These are phyloP conservation scores for Neopestalotiopsis sp. DNA, from an alignment of 2,329 filamentous ascomycete genomes.

Conservation along the genomic window DNA sequence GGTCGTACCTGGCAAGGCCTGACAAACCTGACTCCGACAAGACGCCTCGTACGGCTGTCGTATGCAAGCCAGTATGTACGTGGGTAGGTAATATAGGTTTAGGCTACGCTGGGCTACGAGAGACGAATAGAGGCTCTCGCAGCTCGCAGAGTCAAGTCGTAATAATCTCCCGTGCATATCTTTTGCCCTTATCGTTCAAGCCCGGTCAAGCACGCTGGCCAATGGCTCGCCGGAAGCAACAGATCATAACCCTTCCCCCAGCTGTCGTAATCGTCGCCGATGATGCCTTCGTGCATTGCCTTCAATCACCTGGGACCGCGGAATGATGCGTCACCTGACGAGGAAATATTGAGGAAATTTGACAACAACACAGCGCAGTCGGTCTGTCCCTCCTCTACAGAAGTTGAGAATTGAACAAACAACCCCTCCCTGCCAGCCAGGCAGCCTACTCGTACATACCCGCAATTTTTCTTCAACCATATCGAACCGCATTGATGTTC, in stretches of 20 bases:
- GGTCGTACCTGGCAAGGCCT: background rate
- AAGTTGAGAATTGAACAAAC: background rate
- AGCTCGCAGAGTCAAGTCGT: background rate
- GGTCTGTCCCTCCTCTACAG: background rate
- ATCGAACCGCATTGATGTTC: background rate
- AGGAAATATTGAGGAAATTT: background rate
- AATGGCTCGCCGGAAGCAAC: background rate
- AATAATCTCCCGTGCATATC: conserved; percentile 2
- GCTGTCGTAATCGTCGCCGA: background rate
- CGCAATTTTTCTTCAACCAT: background rate
- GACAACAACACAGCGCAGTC: background rate
- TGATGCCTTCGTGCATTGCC: background rate
- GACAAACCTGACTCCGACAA: background rate
- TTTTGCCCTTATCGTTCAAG: conserved; percentile 1
- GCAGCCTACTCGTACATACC: too few relatives aligned
- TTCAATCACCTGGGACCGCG: background rate
- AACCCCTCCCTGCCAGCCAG: too few relatives aligned
- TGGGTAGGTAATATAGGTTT: background rate
- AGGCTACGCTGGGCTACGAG: background rate
- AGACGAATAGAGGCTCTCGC: too few relatives aligned
- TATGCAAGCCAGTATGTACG: background rate
- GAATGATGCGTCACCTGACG: background rate
- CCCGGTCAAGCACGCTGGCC: background rate
- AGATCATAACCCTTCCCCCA: background rate
- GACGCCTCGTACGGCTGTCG: background rate